These are phyloP conservation scores for Termitomyces sp. DNA, from an alignment of 768 basidiomycete genomes.

Conservation along the genomic window DNA sequence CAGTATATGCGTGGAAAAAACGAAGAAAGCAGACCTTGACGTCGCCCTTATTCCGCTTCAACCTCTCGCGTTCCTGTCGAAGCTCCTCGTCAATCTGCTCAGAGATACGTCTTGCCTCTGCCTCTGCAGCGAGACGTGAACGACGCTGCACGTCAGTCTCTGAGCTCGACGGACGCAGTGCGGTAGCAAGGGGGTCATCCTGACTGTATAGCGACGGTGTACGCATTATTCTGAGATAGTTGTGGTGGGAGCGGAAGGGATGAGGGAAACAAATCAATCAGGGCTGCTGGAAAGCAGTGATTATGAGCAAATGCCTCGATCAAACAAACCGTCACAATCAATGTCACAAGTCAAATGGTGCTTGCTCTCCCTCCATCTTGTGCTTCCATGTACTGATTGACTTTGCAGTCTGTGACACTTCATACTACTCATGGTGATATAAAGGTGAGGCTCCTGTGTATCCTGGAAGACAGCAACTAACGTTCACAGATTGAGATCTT, in stretches of 20 bases:
- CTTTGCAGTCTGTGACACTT: constrained; percentile 80
- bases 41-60: constrained; percentile 63
- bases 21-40: constrained; percentile 48
- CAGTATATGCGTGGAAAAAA: constrained; percentile 28
- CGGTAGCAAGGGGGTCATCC: constrained; percentile 70
- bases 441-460: constrained; percentile 51
- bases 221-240: constrained; percentile 34
- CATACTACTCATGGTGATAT: constrained; percentile 93
- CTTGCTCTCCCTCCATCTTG: constrained; percentile 9
- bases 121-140: constrained; percentile 56
- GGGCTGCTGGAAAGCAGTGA: constrained; percentile 5
- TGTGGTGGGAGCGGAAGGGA: constrained; percentile 18
- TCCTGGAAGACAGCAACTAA: background rate
- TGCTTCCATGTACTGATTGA: constrained; percentile 8
- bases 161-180: constrained; percentile 54
- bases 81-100: constrained; percentile 82
- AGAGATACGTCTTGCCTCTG: constrained; percentile 69
- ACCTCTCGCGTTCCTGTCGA: constrained; percentile 57
- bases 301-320: constrained; percentile 5
- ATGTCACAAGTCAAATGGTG: constrained; percentile 17
- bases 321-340: constrained; percentile 17
- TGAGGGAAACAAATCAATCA: constrained; percentile 15
- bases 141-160: constrained; percentile 66
- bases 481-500: constrained; percentile 81
- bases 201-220: constrained; percentile 69